Evolutionary conservation across 371 early-diverging fungal species (phyloP), one percentile per base, ranked within the genome.

Genomic region (Mortierella sp.): DNA sequence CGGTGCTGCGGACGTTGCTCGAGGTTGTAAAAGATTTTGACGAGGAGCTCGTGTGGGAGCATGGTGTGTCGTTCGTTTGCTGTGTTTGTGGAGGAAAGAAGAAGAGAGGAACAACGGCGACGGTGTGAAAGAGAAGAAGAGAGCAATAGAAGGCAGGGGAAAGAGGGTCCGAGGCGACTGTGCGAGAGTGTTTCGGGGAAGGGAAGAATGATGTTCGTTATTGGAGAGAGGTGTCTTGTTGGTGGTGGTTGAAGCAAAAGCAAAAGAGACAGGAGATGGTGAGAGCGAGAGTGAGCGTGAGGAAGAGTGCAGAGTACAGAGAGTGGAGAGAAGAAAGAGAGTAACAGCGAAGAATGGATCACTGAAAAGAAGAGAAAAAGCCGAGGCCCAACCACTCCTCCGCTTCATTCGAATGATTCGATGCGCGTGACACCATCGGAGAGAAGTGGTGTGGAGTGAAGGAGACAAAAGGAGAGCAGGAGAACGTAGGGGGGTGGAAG

Each of bases 21-120:
- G 42, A 81, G 79, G 54, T 73, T 77, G 60, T 81, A 81, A 74
- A 85, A 85, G 48, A 85, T 78, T 48, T 81, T 81, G 63, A 85
- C 85, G 6, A 85, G 80, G 24, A 85, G 68, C 74, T 85, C 85
- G 70, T 85, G 85, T 11, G 85, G 85, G 11, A 81, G 74, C 50
- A 72, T 72, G 8, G 31, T 65, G 57, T 24, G 73, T 31, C 42
- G 42, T 31, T 48, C n/a, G 48, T 26, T 21, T 26, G 14, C 44
- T 70, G 71, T 42, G 60, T n/a, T n/a, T 28, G 28, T n/a, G 28
- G 65, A 60, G 44, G n/a, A 28, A 48, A 26, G 45, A 24, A 19
- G 47, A 11, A 24, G 21, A n/a, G n/a, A n/a, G n/a, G n/a, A n/a
- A n/a, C n/a, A n/a, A n/a, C n/a, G n/a, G n/a, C n/a, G n/a, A n/a